Base-by-base conservation (phyloP, 768 basidiomycete species). In the Macrolepiota albuminosa region DNA sequence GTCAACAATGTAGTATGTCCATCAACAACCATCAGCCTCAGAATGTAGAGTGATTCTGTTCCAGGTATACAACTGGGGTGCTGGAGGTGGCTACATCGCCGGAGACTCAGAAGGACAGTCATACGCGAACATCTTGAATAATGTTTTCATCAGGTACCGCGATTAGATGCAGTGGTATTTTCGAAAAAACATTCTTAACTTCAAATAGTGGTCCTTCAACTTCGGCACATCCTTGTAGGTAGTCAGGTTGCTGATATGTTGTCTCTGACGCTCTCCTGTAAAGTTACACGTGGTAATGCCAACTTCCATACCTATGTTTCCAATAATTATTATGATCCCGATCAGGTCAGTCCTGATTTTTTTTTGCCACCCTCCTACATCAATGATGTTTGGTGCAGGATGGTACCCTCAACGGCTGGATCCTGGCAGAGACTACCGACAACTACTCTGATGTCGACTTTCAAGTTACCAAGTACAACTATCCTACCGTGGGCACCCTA, bases 271-370 rank as follows among this genome's bases (percentile, higher is more conserved):
- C 13, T 21, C 26, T 6, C 40, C 31, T 33, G 11, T 18, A 39
- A 21, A 72, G 71, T 74, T 48, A 73, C 73, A 1, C 72, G 73
- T 61, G 73, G 73, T 63, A 74, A 74, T 63, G 67, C 69, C 4
- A 73, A 74, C 57, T 74, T 74, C 69, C 73, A 73, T 52, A 70
- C 73, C 5, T 74, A 63, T 58, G 72, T 74, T 8, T 71, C 71
- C 40, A 67, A 70, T 48, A 74, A 74, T 50, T 74, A 72, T 56
- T 72, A 73, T 58, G 72, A 74, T 54, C 68, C 72, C 6, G 69
- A 72, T 57, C 66, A 71, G 63, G 67, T 67, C 14, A 39, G 49
- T 48, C 37, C 51, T 53, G 29, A 39, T 29, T 40, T 49, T 40
- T 49, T 46, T 2, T 29, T 45, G 52, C 29, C 5, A 42, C 21